Evolutionary conservation across 2,329 filamentous ascomycete genomes (phyloP), one percentile per base, ranked within the genome.

Genomic region (Didymosphaeria variabile): DNA sequence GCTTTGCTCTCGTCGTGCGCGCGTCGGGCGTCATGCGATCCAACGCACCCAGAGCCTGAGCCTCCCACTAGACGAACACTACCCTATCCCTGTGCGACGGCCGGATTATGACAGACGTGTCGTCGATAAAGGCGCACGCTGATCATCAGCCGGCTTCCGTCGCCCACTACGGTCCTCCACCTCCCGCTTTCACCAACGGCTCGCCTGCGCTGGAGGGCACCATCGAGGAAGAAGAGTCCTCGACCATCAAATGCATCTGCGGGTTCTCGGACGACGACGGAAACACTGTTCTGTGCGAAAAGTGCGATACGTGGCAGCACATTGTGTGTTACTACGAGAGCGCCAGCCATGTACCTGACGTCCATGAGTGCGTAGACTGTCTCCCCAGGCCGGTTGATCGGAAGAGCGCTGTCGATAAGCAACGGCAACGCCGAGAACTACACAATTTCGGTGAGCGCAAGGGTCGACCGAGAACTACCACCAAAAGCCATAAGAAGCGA

Each of bases 211-310:
- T 75, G n/a, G 75, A 79, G 60, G 70, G 71, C 40, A 61, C 73
- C 68, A 85, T 90, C 60, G 77, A 79, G 72, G 88, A 90, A 65
- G 91, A 94, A 80, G 91, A 94, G 79, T 91, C 91, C 19, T 97
- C 96, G 79, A 96, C 92, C 61, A 97, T 98, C 83, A 97, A 96
- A 85, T 99, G 95, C 86, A 97, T 98, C 72, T 99, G 95, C 82
- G 89, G 89, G 78, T 97, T 91, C 80, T 84, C 88, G 78, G 93
- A 97, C 83, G 95, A 99, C 84, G 95, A 99, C 84, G 95, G 95
- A 80, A 94, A 92, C 80, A 99, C 95, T 62, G 96, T 99, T 64
- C 93, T 94, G 80, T 99, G 95, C 85, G 95, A 98, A 77, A 88
- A 86, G 61, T 99, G 95, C 84, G 92, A 97, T 77, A 95, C 93